Evolutionary conservation across 257 asterid genomes (phyloP).

Genomic region (Jacaranda mimosifolia): DNA sequence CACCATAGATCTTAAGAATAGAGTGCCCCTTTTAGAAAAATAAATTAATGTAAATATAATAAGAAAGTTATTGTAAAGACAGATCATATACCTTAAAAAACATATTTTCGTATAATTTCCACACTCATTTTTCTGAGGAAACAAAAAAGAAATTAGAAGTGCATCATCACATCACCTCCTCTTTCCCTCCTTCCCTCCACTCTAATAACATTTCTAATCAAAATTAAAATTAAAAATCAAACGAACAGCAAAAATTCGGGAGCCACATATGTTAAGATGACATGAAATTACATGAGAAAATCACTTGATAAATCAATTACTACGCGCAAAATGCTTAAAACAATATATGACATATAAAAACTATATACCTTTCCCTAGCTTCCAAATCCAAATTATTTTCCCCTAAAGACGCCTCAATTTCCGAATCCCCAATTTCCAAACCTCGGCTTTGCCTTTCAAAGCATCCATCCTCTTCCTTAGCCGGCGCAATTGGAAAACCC

Average conservation of each 20-base stretch:
- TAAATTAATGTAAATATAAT: background rate
- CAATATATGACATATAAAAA: background rate
- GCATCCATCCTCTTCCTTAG: conserved; percentile 23
- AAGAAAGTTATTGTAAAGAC: background rate
- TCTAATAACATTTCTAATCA: background rate
- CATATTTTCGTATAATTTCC: background rate
- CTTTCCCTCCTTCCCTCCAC: conserved; percentile 1
- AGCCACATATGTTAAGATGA: background rate
- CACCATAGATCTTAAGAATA: conserved; percentile 16
- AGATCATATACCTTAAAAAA: background rate
- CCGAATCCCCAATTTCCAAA: conserved; percentile 42
- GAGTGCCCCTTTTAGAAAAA: background rate
- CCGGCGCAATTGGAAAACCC: conserved; percentile 39
- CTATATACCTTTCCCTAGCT: conserved; percentile 58
- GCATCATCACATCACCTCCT: background rate
- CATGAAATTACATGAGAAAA: background rate
- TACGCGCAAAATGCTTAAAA: background rate
- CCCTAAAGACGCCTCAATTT: conserved; percentile 62
- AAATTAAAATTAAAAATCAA: background rate
- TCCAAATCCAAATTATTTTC: conserved; percentile 59
- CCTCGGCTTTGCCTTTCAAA: conserved; percentile 35
- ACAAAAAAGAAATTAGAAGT: background rate
- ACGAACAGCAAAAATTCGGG: background rate
- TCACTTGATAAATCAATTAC: background rate
- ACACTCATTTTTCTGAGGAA: conserved; percentile 15